Evolutionary conservation across 331 rosid genomes (phyloP).

Genomic region (Malus hybrid): DNA sequence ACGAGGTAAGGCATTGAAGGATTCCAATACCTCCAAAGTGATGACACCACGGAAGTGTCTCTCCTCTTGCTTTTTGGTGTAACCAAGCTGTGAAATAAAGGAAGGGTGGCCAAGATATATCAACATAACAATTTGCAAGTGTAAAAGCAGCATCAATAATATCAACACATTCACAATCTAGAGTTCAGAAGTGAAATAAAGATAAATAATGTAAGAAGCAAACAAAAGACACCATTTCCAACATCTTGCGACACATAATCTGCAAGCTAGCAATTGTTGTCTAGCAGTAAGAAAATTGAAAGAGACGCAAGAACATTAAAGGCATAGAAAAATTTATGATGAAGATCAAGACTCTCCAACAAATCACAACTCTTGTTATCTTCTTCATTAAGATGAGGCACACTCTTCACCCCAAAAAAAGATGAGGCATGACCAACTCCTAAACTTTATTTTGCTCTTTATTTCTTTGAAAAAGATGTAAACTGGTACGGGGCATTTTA

Average conservation of each 20-base stretch:
- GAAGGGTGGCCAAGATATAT: constrained; percentile 13
- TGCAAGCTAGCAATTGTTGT: neutral
- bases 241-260: neutral
- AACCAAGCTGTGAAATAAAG: constrained; percentile 70
- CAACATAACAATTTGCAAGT: neutral
- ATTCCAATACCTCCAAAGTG: constrained; percentile 69
- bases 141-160: neutral
- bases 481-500: neutral
- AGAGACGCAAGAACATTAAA: neutral
- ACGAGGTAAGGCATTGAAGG: neutral
- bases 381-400: neutral
- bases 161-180: constrained; percentile 2
- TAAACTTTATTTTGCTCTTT: neutral
- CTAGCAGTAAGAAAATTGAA: neutral
- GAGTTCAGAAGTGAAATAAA: neutral
- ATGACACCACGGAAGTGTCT: constrained; percentile 91
- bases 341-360: neutral
- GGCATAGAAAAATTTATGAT: neutral
- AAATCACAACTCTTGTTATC: neutral
- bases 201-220: neutral
- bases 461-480: neutral
- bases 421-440: too few relatives aligned
- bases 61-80: constrained; percentile 94
- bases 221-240: neutral
- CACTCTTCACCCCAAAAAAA: neutral